These are phyloP conservation scores for Fraxinus ornus DNA, from an alignment of 305 asterid genomes.

Conservation along the genomic window DNA sequence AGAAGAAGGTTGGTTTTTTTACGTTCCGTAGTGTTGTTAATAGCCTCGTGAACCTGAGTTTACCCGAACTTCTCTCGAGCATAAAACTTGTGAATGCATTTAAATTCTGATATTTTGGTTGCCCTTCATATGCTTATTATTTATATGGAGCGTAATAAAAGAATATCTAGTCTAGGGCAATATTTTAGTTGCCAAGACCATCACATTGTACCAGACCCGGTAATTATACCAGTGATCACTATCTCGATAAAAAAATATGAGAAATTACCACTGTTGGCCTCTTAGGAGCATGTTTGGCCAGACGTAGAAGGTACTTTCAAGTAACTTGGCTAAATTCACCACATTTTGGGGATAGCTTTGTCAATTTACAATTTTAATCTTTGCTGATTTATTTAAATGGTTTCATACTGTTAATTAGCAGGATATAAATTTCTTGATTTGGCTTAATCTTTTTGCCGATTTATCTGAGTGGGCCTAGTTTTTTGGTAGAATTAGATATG, in stretches of 20 bases:
- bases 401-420: not conserved
- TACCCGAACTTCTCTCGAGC: not conserved
- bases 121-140: not conserved
- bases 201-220: not conserved
- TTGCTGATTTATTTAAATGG: not conserved
- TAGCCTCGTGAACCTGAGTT: not conserved
- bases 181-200: not conserved
- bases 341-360: not conserved
- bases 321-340: not conserved
- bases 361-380: not conserved
- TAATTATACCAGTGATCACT: not conserved
- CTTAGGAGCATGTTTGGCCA: not conserved
- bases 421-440: not conserved
- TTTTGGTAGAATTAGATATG: not conserved
- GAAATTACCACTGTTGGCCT: not conserved
- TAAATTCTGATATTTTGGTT: not conserved
- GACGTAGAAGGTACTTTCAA: not conserved
- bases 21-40: not conserved
- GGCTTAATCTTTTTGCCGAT: not conserved
- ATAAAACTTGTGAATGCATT: not conserved
- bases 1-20: slow-evolving; percentile 54
- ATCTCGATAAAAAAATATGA: not conserved
- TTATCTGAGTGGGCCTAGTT: not conserved
- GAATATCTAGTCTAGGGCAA: not conserved
- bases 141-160: not conserved